Percentiles rank a stretch among this genome's conserved stretches.
phyloP scores from a whole-genome alignment of 345 rosid species.

The Lepidium africanum region DNA sequence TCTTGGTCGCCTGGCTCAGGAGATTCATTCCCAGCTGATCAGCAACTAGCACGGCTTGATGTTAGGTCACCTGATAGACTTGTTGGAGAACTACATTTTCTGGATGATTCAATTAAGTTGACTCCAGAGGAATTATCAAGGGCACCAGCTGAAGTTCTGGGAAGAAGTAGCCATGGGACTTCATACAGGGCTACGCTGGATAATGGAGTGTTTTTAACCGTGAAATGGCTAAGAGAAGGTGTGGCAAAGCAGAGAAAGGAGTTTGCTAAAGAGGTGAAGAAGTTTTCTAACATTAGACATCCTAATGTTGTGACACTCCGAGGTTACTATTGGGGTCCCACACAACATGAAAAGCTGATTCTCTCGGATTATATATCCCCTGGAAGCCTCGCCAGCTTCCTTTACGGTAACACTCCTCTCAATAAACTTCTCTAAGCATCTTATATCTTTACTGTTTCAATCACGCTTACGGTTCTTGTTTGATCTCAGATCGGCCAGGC shows the following conservation, averaged over 20 bases:
- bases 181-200: slow-evolving; percentile 91
- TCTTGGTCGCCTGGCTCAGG: slow-evolving; percentile 97
- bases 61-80: slow-evolving; percentile 87
- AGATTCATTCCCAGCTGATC: slow-evolving; percentile 80
- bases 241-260: slow-evolving; percentile 94
- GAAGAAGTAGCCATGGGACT: slow-evolving; percentile 98
- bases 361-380: slow-evolving; percentile 88
- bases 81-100: slow-evolving; percentile 86
- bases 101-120: slow-evolving; percentile 75
- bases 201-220: slow-evolving; percentile 77
- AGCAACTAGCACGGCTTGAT: slow-evolving; percentile 68
- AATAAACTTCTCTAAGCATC: not conserved
- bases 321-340: slow-evolving; percentile 99
- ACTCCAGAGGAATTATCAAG: slow-evolving; percentile 92
- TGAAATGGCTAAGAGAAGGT: slow-evolving; percentile 98
- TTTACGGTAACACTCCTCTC: slow-evolving; percentile 54
- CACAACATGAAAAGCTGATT: slow-evolving; percentile 97
- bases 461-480: slow-evolving; percentile 10
- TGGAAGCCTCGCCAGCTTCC: slow-evolving; percentile 96
- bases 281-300: slow-evolving; percentile 88
- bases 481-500: slow-evolving; percentile 76
- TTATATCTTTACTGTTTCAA: not conserved
- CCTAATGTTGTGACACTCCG: slow-evolving; percentile 93
- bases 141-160: slow-evolving; percentile 97
- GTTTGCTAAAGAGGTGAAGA: slow-evolving; percentile 95